Conservation (phyloP, 1,139 yeast species). For the Meyerozyma elateridarum region DNA sequence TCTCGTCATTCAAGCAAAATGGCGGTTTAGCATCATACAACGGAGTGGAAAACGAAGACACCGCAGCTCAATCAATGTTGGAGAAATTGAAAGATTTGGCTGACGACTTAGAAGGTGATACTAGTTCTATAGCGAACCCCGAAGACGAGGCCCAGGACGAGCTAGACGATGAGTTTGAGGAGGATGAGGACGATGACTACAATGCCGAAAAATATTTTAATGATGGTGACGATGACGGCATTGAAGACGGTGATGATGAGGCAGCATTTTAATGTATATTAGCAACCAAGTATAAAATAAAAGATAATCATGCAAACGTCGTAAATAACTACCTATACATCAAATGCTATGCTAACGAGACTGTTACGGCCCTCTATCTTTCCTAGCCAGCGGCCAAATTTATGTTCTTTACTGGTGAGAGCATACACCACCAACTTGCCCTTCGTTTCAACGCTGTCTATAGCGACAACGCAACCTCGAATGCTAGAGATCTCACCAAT, state of each 20-base stretch:
- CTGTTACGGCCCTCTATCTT: constrained; percentile 39
- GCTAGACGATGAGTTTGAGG: constrained; percentile 55
- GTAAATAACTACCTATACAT: too few relatives aligned
- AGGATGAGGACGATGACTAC: constrained; percentile 64
- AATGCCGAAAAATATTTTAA: constrained; percentile 54
- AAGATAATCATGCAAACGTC: background rate
- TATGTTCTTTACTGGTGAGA: constrained; percentile 76
- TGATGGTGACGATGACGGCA: constrained; percentile 74
- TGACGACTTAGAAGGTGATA: constrained; percentile 47
- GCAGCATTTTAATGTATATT: constrained; percentile 59
- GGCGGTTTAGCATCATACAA: constrained; percentile 41
- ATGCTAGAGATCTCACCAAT: constrained; percentile 55
- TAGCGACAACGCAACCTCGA: constrained; percentile 68
- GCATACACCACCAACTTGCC: constrained; percentile 55
- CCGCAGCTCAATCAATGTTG: constrained; percentile 41
- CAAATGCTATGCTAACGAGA: constrained; percentile 35
- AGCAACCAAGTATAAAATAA: background rate
- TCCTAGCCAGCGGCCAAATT: constrained; percentile 76
- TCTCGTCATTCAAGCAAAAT: constrained; percentile 44
- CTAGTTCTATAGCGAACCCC: constrained; percentile 22
- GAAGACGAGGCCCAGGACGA: constrained; percentile 45
- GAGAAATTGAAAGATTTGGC: constrained; percentile 61
- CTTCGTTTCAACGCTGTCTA: constrained; percentile 59
- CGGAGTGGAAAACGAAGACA: constrained; percentile 22
- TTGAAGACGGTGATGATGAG: constrained; percentile 76